Evolutionary conservation across 1,139 yeast genomes (phyloP).

Genomic region (Debaryomyces subglobosus): DNA sequence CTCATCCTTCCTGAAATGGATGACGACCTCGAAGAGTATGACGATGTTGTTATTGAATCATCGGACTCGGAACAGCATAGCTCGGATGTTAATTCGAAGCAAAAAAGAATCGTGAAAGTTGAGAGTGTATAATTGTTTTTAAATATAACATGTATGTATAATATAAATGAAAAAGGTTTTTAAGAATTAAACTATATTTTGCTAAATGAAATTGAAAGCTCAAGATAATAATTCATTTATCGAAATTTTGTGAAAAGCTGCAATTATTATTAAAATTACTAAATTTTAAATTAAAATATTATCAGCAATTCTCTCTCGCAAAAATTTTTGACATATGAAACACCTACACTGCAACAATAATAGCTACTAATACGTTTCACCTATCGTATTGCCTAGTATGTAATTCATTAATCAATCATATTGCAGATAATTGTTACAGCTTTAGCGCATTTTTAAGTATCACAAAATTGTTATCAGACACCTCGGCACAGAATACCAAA

Average conservation of each 20-base stretch:
- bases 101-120: background rate
- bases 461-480: background rate
- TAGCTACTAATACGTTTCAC: no score
- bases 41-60: constrained; percentile 49
- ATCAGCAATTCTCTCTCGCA: background rate
- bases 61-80: constrained; percentile 50
- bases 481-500: background rate
- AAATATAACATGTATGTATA: background rate
- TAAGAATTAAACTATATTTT: no score
- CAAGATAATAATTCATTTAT: no score
- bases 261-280: background rate
- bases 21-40: constrained; percentile 61
- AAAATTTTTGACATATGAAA: background rate
- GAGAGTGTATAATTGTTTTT: background rate
- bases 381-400: background rate
- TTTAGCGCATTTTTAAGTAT: background rate
- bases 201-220: no score
- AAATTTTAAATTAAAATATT: background rate
- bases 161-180: no score
- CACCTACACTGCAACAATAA: background rate
- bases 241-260: background rate
- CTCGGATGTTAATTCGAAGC: constrained; percentile 28
- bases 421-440: background rate
- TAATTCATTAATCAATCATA: background rate
- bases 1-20: constrained; percentile 69